Base-by-base conservation (phyloP, 352 stramenopile species). In the Phytophthora lateralis region DNA sequence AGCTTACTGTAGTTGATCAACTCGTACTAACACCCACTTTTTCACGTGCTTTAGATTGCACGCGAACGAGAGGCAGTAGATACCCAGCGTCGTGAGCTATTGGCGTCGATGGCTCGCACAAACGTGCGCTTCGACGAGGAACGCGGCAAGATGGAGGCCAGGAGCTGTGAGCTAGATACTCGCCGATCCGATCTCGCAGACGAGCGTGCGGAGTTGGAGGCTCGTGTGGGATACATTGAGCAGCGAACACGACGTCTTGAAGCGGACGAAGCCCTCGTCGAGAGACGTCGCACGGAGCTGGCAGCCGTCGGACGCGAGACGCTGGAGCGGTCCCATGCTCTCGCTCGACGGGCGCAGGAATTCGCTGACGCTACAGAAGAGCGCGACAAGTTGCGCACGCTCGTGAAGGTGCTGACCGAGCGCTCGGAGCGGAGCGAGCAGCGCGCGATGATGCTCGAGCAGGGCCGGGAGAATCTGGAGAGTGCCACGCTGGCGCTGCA, bases 41-140 rank as follows among this genome's bases (percentile, higher is more conserved):
- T 14, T 41, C 7, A 9, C 10, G 17, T 46, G 35, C 43, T 11
- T 52, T 44, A 89, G 74, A 87, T 91, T 51, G 46, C 74, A 10
- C 74, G 83, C 12, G 85, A 95, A 51, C 82, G 83, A 0, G 76
- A 90, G 24, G 77, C 80, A 5, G 72, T 93, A 12, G 85, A 95
- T 46, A 81, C 82, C 42, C 82, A 95, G 62, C 82, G 83, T 4
- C 71, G 78, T 11, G 82, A 93, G 55, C 62, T 93, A 34, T 47
- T 95, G 14, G 66, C 75, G 45, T 76, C 73, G 7, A 71, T 89
- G 55, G 73, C 79, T 34, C 71, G 70, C 27, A 73, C 76, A 41
- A 79, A 72, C 17, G 66, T 75, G 4, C 80, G 83, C 12, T 63
- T 78, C 3, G 83, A 95, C 58, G 83, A 95, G 26, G 83, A 93